Conservation (phyloP, 1,139 yeast species). For the Meyerozyma smithsonii region DNA sequence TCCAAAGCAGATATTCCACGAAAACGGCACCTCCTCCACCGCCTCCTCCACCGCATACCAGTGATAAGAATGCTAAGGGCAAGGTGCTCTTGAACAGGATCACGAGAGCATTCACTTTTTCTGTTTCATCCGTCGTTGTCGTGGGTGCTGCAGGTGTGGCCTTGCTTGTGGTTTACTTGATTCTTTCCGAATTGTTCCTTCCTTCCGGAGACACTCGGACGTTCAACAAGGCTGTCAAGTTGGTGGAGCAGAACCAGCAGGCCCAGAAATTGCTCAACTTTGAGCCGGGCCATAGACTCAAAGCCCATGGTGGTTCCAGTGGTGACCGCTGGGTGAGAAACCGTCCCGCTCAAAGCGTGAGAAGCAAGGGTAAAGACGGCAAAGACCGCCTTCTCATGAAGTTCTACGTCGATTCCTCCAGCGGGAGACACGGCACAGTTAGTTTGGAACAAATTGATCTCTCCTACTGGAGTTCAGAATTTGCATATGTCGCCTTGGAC, state of each 20-base stretch:
- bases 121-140: constrained; percentile 57
- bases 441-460: constrained; percentile 73
- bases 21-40: constrained; percentile 13
- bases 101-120: constrained; percentile 55
- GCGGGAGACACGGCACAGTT: constrained; percentile 56
- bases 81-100: constrained; percentile 33
- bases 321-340: constrained; percentile 83
- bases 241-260: constrained; percentile 62
- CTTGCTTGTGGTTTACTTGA: constrained; percentile 67
- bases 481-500: constrained; percentile 71
- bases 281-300: constrained; percentile 53
- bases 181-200: constrained; percentile 71
- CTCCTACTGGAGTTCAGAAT: constrained; percentile 64
- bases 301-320: constrained; percentile 73
- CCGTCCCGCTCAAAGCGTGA: constrained; percentile 66
- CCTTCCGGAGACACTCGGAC: constrained; percentile 92
- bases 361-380: constrained; percentile 61
- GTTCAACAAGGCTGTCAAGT: constrained; percentile 77
- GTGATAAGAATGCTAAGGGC: constrained; percentile 40
- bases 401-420: constrained; percentile 73
- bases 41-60: constrained; percentile 31
- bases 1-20: constrained; percentile 16
- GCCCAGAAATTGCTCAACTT: constrained; percentile 58
- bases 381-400: constrained; percentile 79
- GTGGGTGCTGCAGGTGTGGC: constrained; percentile 66